Conservation (phyloP, 495 filamentous ascomycete species). For the Aspergillus conjunctus region DNA sequence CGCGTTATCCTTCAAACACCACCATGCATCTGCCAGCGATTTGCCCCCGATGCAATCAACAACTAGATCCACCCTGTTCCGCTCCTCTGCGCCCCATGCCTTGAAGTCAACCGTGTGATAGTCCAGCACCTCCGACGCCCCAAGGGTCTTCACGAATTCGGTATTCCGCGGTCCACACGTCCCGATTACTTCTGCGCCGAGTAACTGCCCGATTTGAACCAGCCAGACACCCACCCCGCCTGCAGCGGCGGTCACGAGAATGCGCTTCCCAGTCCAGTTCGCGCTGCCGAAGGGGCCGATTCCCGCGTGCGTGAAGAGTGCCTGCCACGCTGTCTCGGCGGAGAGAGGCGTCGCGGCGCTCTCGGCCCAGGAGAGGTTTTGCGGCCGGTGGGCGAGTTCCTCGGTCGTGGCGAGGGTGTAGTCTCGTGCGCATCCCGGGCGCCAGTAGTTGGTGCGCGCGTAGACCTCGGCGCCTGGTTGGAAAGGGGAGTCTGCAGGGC, state of each 20-base stretch:
- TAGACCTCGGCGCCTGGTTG: conserved; percentile 49
- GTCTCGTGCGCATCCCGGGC: conserved; percentile 44
- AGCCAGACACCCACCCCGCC: conserved; percentile 58
- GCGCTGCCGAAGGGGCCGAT: conserved; percentile 14
- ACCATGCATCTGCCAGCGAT: conserved; percentile 49
- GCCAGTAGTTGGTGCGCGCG: conserved; percentile 40
- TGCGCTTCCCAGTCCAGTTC: conserved; percentile 32
- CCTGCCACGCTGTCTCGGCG: conserved; percentile 53
- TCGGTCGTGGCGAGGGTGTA: conserved; percentile 46
- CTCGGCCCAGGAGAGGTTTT: conserved; percentile 43
- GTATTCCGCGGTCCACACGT: conserved; percentile 43
- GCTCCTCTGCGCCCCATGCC: conserved; percentile 35
- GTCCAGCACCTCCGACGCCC: conserved; percentile 48
- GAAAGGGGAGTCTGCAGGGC: conserved; percentile 47
- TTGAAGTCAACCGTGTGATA: conserved; percentile 40
- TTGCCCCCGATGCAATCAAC: conserved; percentile 52
- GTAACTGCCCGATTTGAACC: conserved; percentile 53
- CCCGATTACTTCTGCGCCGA: conserved; percentile 44
- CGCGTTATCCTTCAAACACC: conserved; percentile 40
- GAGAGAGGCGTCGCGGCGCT: conserved; percentile 50
- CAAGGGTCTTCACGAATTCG: conserved; percentile 43
- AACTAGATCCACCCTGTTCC: conserved; percentile 47
- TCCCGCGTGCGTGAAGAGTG: conserved; percentile 49
- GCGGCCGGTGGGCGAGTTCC: conserved; percentile 46
- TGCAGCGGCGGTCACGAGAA: conserved; percentile 52